Evolutionary conservation across 768 basidiomycete genomes (phyloP), one percentile per base, ranked within the genome.

Genomic region (Auricularia heimuer): DNA sequence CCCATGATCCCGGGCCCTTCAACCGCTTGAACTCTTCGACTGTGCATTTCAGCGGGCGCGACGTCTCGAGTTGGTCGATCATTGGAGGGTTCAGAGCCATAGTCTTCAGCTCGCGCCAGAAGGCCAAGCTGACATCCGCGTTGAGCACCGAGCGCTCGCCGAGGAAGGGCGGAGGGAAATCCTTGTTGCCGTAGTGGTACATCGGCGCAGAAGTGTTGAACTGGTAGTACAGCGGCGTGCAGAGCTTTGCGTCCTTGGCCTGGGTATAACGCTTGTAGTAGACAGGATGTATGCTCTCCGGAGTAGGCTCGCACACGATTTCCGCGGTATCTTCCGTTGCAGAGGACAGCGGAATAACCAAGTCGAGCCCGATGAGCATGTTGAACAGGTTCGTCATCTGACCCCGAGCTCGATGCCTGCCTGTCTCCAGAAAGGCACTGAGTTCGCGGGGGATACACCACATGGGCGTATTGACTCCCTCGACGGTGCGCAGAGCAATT

Each of bases 141-240:
- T 79, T 80, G 12, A 66, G 60, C 16, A 84, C 75, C 0, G 82
- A 70, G 24, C 80, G 74, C 21, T 79, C 72, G 68, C 83, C 83
- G 80, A 85, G 83, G 63, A 88, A 80, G 3, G 81, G 80, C 54
- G 61, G 69, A 7, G 76, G 72, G 1, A 70, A 72, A 63, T 83
- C 83, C 3, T 83, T 80, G 24, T 77, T 70, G 6, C 80, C 82
- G 83, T 89, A 89, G 33, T 85, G 75, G 71, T 84, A 79, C 6
- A 92, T 69, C 0, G 88, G 83, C 2, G 82, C 86, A 10, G 70
- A 68, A 14, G 77, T 72, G 61, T 81, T 80, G 68, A 92, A 83
- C 44, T 80, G 75, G 86, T 88, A 92, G 74, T 86, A 89, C 1
- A 71, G 70, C 0, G 89, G 87, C 0, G 83, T 82, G n/a, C 75